These are phyloP conservation scores for Luvunga scandens DNA, from an alignment of 345 rosid species.

Conservation along the genomic window DNA sequence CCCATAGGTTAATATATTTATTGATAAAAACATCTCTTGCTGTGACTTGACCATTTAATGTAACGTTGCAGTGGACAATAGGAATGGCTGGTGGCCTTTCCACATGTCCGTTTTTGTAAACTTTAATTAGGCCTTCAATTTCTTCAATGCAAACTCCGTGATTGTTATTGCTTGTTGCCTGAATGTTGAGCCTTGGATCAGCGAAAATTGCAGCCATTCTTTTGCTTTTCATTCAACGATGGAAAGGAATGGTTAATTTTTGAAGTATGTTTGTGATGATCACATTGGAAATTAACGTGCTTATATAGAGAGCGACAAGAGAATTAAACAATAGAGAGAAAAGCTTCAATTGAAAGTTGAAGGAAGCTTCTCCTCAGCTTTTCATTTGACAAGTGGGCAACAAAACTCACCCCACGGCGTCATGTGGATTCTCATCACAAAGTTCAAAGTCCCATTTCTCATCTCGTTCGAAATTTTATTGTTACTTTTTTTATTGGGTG, in stretches of 20 bases:
- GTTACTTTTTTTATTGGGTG: background rate
- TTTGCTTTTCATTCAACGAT: background rate
- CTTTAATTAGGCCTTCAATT: slow-evolving; percentile 64
- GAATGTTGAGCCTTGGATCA: slow-evolving; percentile 29
- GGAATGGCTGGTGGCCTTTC: slow-evolving; percentile 63
- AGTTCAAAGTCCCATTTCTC: slow-evolving; percentile 3
- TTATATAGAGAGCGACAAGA: slow-evolving; percentile 23
- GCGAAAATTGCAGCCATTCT: slow-evolving; percentile 48
- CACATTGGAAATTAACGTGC: background rate
- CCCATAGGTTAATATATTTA: slow-evolving; percentile 44
- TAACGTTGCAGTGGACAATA: slow-evolving; percentile 32
- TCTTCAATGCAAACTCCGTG: slow-evolving; percentile 53
- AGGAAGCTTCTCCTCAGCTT: slow-evolving; percentile 11
- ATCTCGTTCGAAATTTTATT: background rate
- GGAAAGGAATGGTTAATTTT: slow-evolving; percentile 1
- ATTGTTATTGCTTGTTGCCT: slow-evolving; percentile 24
- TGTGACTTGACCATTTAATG: slow-evolving; percentile 33
- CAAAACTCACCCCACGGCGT: slow-evolving; percentile 7
- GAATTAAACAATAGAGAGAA: background rate
- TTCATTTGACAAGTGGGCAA: slow-evolving; percentile 18
- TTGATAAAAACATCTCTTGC: slow-evolving; percentile 45
- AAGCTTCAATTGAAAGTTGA: slow-evolving; percentile 4
- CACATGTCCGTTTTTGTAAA: slow-evolving; percentile 59
- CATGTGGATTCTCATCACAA: slow-evolving; percentile 23
- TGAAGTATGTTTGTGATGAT: background rate